phyloP scores from a whole-genome alignment of 2,329 filamentous ascomycete species.

The Metarhizium sp. region DNA sequence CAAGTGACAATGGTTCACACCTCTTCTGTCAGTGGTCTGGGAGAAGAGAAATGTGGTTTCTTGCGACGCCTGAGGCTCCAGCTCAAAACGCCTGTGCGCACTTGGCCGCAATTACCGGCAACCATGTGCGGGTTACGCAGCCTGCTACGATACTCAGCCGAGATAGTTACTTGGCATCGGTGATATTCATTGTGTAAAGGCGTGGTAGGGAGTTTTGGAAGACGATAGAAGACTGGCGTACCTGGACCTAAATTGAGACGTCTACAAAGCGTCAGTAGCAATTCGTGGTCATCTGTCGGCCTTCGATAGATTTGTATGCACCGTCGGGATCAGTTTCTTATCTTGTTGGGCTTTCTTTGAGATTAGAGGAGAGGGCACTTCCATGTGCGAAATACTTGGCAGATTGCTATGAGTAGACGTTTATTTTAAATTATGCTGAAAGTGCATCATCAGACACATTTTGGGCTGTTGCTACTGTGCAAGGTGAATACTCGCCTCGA shows the following conservation, averaged over 20 bases:
- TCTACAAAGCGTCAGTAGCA: not conserved
- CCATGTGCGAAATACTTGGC: conserved; percentile 8
- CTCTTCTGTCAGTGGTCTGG: not conserved
- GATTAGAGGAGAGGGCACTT: conserved; percentile 1
- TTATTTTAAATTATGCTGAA: not conserved
- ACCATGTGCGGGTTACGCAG: not conserved
- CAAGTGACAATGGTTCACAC: not conserved
- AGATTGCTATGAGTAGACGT: conserved; percentile 11
- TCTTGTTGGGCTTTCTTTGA: not conserved
- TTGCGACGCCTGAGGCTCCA: too few species aligned
- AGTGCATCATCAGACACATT: not conserved
- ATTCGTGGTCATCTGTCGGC: not conserved
- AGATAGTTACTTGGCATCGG: not conserved
- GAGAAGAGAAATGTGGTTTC: not conserved
- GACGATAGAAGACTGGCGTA: not conserved
- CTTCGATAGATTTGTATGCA: not conserved
- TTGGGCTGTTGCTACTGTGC: not conserved
- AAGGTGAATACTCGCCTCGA: not conserved
- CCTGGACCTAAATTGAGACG: not conserved
- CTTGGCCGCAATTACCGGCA: not conserved
- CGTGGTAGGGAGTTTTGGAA: not conserved
- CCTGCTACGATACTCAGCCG: not conserved
- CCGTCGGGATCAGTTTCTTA: not conserved
- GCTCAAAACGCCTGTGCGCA: too few species aligned
- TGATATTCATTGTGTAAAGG: not conserved